phyloP scores from a whole-genome alignment of 2,329 filamentous ascomycete genomes.

The Pseudogymnoascus sp. region DNA sequence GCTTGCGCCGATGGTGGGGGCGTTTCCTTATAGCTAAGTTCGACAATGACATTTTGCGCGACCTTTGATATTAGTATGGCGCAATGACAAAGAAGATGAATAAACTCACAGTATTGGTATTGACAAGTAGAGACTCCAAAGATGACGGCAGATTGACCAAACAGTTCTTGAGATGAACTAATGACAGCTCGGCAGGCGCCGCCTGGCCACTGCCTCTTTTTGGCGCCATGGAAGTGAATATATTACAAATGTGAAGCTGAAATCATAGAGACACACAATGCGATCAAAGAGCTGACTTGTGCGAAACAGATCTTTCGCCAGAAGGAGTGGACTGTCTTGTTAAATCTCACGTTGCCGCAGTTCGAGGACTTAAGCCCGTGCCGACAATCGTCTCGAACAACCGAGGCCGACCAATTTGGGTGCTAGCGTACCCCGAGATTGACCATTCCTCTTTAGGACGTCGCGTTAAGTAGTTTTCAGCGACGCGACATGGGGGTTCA shows the following conservation, averaged over 20 bases:
- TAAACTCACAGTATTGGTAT: slow-evolving; percentile 73
- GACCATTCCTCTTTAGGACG: neutral
- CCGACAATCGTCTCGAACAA: slow-evolving; percentile 9
- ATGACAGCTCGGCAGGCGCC: slow-evolving; percentile 72
- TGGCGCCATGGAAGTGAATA: slow-evolving; percentile 9
- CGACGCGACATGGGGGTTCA: slow-evolving; percentile 8
- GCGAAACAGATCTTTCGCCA: neutral
- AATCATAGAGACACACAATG: slow-evolving; percentile 6
- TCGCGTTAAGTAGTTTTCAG: slow-evolving; percentile 6
- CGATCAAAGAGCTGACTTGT: neutral
- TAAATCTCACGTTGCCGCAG: neutral
- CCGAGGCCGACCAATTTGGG: slow-evolving; percentile 4
- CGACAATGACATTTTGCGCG: slow-evolving; percentile 92
- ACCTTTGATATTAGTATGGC: slow-evolving; percentile 45
- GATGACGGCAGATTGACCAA: slow-evolving; percentile 85
- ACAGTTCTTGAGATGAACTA: slow-evolving; percentile 87
- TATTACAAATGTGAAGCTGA: slow-evolving; percentile 4
- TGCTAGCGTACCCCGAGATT: neutral
- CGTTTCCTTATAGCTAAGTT: slow-evolving; percentile 68
- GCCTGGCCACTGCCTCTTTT: slow-evolving; percentile 46
- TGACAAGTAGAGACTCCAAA: slow-evolving; percentile 76
- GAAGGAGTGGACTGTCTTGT: neutral
- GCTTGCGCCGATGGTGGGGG: slow-evolving; percentile 38
- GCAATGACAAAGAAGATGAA: neutral
- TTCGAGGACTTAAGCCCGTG: neutral